Conservation (phyloP, 2,329 filamentous ascomycete species). For the Hymenoscyphus scutula region DNA sequence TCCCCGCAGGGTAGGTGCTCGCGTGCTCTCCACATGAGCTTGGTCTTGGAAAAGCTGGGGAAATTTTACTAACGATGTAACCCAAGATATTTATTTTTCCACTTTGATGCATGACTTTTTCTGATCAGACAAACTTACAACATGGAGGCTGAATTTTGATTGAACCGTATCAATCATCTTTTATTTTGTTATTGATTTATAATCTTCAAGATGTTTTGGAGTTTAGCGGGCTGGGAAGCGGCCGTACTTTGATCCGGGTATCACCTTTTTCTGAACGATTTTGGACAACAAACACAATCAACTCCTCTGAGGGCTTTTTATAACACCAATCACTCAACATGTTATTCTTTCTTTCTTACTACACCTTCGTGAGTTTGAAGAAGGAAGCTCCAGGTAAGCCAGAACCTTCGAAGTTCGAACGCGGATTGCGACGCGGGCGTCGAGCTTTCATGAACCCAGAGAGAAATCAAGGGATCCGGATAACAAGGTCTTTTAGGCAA, state of each 20-base stretch:
- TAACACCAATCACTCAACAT: neutral
- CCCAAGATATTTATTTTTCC: too few species aligned
- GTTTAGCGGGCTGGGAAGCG: too few species aligned
- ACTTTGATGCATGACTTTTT: too few species aligned
- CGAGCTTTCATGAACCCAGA: neutral
- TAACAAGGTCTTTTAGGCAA: neutral
- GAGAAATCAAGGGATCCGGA: neutral
- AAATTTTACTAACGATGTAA: neutral
- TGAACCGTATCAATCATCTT: too few species aligned
- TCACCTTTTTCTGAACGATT: too few species aligned
- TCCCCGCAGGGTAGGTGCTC: slow-evolving; percentile 10
- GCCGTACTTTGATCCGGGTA: too few species aligned
- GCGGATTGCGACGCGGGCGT: neutral
- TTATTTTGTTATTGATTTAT: too few species aligned
- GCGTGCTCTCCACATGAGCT: neutral
- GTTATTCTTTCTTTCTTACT: neutral
- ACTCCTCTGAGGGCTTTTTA: neutral
- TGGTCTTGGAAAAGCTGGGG: neutral
- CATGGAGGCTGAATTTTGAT: too few species aligned
- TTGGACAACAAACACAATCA: neutral
- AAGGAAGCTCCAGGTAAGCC: neutral
- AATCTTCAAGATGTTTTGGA: too few species aligned
- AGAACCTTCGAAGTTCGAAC: neutral
- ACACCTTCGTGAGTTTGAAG: neutral
- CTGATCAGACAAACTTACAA: too few species aligned